These are phyloP conservation scores for Rhodomyrtus tomentosa DNA, from an alignment of 345 rosid species.

Conservation along the genomic window DNA sequence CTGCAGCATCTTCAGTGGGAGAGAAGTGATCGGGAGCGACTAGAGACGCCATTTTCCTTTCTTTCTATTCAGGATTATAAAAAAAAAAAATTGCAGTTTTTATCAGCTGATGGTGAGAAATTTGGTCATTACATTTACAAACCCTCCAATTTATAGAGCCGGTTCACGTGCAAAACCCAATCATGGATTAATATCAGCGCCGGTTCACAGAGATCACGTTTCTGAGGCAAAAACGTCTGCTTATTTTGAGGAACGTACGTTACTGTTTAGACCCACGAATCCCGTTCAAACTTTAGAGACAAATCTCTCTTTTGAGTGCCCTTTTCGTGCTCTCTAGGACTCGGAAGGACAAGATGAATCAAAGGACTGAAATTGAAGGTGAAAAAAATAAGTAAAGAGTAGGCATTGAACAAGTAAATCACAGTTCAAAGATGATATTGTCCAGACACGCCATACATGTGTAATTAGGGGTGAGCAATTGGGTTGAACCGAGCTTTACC, in stretches of 20 bases:
- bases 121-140: not conserved
- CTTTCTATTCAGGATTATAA: not conserved
- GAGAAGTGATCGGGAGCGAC: not conserved
- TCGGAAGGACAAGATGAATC: not conserved
- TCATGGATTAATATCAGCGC: not conserved
- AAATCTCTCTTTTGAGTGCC: not conserved
- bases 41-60: constrained; percentile 5
- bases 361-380: not conserved
- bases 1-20: constrained; percentile 18
- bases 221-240: not conserved
- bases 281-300: not conserved
- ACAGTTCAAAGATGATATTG: no score
- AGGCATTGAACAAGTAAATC: not conserved
- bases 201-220: not conserved
- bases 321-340: not conserved
- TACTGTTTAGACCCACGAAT: not conserved
- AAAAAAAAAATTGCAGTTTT: not conserved
- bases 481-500: no score
- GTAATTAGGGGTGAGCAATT: no score
- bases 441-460: no score
- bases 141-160: not conserved
- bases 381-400: not conserved
- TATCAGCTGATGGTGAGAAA: not conserved
- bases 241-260: not conserved
- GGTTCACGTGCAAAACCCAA: not conserved